These are phyloP conservation scores for Sporothrix curviconia DNA, from an alignment of 2,329 filamentous ascomycete species.

Conservation along the genomic window DNA sequence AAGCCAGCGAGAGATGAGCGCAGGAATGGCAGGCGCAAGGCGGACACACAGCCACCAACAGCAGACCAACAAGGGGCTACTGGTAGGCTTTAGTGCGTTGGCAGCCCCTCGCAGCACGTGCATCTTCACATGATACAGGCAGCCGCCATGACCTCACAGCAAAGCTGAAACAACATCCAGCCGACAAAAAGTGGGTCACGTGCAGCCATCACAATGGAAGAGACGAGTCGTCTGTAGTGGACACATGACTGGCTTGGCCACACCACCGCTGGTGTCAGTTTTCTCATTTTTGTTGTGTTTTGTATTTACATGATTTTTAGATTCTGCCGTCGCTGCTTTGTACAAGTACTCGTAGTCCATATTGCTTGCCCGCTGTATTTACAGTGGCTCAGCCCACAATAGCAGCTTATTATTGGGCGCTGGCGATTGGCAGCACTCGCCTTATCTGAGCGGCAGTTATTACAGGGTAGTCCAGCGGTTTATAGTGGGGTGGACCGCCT, in stretches of 20 bases:
- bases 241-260: neutral
- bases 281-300: neutral
- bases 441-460: neutral
- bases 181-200: neutral
- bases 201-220: neutral
- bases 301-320: neutral
- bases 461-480: neutral
- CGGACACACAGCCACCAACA: slow-evolving; percentile 4
- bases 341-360: neutral
- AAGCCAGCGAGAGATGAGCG: neutral
- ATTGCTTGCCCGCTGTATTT: neutral
- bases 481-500: slow-evolving; percentile 5
- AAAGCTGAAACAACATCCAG: neutral
- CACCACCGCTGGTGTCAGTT: neutral
- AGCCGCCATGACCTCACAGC: slow-evolving; percentile 7
- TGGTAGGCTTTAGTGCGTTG: neutral
- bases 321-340: neutral
- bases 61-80: neutral
- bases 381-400: neutral
- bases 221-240: neutral
- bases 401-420: neutral
- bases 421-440: neutral
- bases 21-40: neutral
- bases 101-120: slow-evolving; percentile 14
- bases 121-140: slow-evolving; percentile 13